These are phyloP conservation scores for Pleurotus pulmonarius DNA, from an alignment of 768 basidiomycete species.

Conservation along the genomic window DNA sequence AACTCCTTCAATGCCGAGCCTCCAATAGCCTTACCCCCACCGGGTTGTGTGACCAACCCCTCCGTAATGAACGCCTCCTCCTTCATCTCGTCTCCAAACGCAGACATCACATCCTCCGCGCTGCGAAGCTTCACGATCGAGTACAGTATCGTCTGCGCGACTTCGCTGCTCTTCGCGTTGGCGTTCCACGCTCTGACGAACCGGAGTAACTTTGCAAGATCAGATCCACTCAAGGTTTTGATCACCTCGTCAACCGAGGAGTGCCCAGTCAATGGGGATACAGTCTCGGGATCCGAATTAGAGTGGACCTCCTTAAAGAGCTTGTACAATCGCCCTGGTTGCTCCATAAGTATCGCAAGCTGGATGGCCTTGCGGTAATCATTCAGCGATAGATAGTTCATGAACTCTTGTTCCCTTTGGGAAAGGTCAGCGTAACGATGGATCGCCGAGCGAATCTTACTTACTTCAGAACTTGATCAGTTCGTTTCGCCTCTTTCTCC, in stretches of 20 bases:
- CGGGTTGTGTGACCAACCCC: conserved; percentile 10
- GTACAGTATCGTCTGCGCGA: conserved; percentile 83
- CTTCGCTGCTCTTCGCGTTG: conserved; percentile 78
- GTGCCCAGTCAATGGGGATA: conserved; percentile 59
- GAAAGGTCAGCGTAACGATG: conserved; percentile 1
- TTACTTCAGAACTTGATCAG: conserved; percentile 77
- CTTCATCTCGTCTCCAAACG: conserved; percentile 48
- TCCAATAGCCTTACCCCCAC: conserved; percentile 17
- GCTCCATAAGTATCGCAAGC: conserved; percentile 88
- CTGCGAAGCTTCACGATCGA: conserved; percentile 75
- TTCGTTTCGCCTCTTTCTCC: conserved; percentile 70
- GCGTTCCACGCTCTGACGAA: conserved; percentile 94
- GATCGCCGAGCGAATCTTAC: conserved; percentile 21
- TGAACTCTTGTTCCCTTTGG: conserved; percentile 89
- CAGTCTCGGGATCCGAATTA: conserved; percentile 17
- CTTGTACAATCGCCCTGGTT: conserved; percentile 80
- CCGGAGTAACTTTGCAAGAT: conserved; percentile 76
- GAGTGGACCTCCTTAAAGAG: conserved; percentile 68
- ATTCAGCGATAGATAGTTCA: conserved; percentile 81
- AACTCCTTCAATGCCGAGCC: conserved; percentile 61
- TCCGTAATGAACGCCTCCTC: conserved; percentile 28
- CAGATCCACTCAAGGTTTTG: conserved; percentile 61
- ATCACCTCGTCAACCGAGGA: conserved; percentile 79
- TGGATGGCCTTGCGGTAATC: conserved; percentile 92
- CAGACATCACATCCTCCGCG: conserved; percentile 68